These are phyloP conservation scores for Metarhizium anisopliae DNA, from an alignment of 2,329 filamentous ascomycete genomes.

Conservation along the genomic window DNA sequence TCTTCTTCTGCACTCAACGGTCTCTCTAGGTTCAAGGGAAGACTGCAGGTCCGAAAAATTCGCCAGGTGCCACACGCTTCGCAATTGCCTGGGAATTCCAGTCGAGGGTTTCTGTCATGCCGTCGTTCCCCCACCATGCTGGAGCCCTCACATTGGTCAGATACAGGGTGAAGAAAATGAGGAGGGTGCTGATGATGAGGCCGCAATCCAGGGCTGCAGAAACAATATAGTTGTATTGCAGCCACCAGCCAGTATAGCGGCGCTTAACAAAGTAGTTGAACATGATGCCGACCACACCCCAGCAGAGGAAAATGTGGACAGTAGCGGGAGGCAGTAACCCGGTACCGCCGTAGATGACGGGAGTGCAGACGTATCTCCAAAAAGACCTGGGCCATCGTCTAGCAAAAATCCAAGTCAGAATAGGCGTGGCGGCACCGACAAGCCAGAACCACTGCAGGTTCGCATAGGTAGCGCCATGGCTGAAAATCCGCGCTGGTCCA, in stretches of 20 bases:
- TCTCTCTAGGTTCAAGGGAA: constrained; percentile 5
- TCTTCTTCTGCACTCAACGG: background rate
- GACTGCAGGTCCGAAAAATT: constrained; percentile 40
- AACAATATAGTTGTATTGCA: constrained; percentile 69
- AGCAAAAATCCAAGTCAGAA: constrained; percentile 55
- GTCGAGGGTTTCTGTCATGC: constrained; percentile 38
- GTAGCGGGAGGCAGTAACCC: constrained; percentile 60
- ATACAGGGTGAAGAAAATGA: constrained; percentile 62
- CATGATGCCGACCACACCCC: constrained; percentile 56
- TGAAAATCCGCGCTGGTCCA: constrained; percentile 62
- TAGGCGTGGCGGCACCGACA: constrained; percentile 51
- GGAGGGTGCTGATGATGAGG: constrained; percentile 54
- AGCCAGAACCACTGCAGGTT: constrained; percentile 64
- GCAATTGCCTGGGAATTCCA: constrained; percentile 33
- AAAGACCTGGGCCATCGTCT: constrained; percentile 51
- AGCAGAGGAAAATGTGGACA: constrained; percentile 61
- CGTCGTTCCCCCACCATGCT: constrained; percentile 54
- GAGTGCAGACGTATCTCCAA: constrained; percentile 58
- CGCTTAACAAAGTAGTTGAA: constrained; percentile 63
- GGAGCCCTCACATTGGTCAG: constrained; percentile 47
- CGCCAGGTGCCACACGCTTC: constrained; percentile 29
- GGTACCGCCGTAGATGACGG: constrained; percentile 58
- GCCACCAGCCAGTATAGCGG: constrained; percentile 63
- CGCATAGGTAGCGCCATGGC: constrained; percentile 50
- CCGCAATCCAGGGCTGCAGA: constrained; percentile 64